A percentile compares a stretch with the other conserved stretches of the same genome.
Conservation (phyloP, 257 asterid species). For the Paraleonurus japonicus region DNA sequence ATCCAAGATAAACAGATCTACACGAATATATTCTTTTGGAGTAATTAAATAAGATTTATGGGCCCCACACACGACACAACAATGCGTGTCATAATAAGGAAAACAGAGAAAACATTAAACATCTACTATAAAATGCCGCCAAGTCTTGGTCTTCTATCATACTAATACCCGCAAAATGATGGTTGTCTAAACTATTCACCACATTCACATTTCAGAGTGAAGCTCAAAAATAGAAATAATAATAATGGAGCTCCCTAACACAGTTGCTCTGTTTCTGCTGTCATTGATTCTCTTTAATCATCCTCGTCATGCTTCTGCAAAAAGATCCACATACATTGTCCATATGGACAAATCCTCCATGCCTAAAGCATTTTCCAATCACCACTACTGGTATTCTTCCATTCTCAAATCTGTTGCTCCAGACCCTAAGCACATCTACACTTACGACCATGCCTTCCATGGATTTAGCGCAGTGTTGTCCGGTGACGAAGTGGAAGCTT, state of each 20-base stretch:
- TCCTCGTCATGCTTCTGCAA: not conserved
- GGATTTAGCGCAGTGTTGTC: not conserved
- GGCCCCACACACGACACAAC: no score
- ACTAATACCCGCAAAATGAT: no score
- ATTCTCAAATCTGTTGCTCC: not conserved
- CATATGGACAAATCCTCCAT: conserved; percentile 37
- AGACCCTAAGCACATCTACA: not conserved
- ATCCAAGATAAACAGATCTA: not conserved
- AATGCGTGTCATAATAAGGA: not conserved
- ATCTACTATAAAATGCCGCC: no score
- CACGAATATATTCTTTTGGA: not conserved
- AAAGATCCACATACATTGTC: conserved; percentile 26
- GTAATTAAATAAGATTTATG: not conserved
- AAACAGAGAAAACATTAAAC: not conserved
- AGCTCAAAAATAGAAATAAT: no score
- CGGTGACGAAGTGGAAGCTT: not conserved
- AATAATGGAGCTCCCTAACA: not conserved
- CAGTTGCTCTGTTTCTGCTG: conserved; percentile 8
- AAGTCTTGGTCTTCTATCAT: no score
- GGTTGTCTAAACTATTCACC: no score
- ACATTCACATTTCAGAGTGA: no score
- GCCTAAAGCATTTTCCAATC: conserved; percentile 35
- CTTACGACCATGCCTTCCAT: no score
- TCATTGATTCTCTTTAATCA: not conserved
- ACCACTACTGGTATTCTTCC: conserved; percentile 28